Conservation (phyloP, 139 green algal genomes). For the Tetraselmis chui region DNA sequence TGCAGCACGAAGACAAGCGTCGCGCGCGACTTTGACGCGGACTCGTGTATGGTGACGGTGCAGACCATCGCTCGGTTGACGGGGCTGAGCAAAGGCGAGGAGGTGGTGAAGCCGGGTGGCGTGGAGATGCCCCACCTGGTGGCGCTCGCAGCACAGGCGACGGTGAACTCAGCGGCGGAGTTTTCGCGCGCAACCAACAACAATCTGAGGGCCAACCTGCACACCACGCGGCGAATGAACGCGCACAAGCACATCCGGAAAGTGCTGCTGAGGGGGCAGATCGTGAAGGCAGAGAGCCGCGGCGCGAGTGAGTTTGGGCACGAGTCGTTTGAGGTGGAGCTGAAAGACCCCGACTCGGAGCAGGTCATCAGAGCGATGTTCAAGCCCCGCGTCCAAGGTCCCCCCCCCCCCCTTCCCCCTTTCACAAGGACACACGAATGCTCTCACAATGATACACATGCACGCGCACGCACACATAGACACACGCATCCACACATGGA, state of each 20-base stretch:
- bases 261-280: conserved; percentile 31
- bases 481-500: too few relatives aligned
- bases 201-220: conserved; percentile 6
- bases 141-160: conserved; percentile 20
- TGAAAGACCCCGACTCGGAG: conserved; percentile 27
- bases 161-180: conserved; percentile 5
- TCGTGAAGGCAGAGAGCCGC: conserved; percentile 31
- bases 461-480: too few relatives aligned
- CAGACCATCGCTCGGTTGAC: neutral
- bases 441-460: too few relatives aligned
- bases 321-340: conserved; percentile 33
- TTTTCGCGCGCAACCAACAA: neutral
- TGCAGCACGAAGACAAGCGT: neutral
- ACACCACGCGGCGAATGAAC: neutral
- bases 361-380: conserved; percentile 41
- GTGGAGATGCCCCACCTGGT: conserved; percentile 12
- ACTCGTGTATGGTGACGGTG: neutral
- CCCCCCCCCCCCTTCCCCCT: neutral
- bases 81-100: neutral
- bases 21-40: neutral
- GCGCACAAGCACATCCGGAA: conserved; percentile 15
- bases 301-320: conserved; percentile 42
- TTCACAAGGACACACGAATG: too few relatives aligned
- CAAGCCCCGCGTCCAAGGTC: conserved; percentile 54
- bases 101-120: neutral